phyloP scores from a whole-genome alignment of 306 rosid genomes.

The Clitoria ternatea region DNA sequence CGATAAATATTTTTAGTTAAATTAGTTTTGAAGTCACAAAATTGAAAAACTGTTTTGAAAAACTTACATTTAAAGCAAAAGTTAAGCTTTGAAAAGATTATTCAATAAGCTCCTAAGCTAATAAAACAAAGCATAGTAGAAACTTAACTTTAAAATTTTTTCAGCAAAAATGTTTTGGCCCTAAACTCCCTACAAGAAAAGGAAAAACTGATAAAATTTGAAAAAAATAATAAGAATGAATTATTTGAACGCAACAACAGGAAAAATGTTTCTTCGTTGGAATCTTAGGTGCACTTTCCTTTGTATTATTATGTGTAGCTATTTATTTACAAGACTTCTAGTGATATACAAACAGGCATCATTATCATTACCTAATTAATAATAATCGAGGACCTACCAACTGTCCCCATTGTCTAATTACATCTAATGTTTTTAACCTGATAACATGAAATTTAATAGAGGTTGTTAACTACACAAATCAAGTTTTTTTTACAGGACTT shows the following conservation, averaged over 20 bases:
- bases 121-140: no score
- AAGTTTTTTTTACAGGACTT: no score
- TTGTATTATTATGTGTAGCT: neutral
- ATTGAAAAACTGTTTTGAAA: no score
- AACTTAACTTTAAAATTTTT: no score
- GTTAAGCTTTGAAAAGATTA: no score
- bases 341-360: slow-evolving; percentile 5
- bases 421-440: no score
- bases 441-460: no score
- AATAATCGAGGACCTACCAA: neutral
- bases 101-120: no score
- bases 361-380: neutral
- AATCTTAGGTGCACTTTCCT: neutral
- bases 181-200: neutral
- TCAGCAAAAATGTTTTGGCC: neutral
- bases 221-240: neutral
- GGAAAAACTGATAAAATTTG: neutral
- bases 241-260: slow-evolving; percentile 5
- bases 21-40: no score
- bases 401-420: neutral
- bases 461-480: no score
- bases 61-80: no score
- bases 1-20: no score
- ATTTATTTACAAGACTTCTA: neutral
- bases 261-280: neutral